These are phyloP conservation scores for Graphium sp. DNA, from an alignment of 2,329 filamentous ascomycete species.

Conservation along the genomic window DNA sequence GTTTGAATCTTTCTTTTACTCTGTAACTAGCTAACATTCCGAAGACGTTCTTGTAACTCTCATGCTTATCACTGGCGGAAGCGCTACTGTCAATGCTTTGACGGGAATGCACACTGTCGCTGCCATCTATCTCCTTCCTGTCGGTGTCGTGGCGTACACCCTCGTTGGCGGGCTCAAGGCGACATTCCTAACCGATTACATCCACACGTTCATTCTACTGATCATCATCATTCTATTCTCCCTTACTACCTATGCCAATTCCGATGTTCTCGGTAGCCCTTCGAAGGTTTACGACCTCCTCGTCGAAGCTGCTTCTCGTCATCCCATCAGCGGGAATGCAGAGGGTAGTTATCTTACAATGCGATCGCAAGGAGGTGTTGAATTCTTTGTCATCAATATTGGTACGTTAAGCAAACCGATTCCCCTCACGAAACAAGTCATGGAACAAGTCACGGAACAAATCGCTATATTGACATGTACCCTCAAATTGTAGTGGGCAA, in stretches of 20 bases:
- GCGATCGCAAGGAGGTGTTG: slow-evolving; percentile 61
- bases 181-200: slow-evolving; percentile 72
- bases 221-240: slow-evolving; percentile 78
- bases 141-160: slow-evolving; percentile 55
- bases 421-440: no score
- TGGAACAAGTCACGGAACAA: no score
- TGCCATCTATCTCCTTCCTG: slow-evolving; percentile 70
- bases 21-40: no score
- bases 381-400: slow-evolving; percentile 82
- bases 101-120: slow-evolving; percentile 45
- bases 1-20: no score
- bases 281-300: slow-evolving; percentile 64
- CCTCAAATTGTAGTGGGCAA: slow-evolving; percentile 57
- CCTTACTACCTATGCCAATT: slow-evolving; percentile 65
- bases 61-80: slow-evolving; percentile 73
- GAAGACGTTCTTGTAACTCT: slow-evolving; percentile 66
- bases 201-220: slow-evolving; percentile 72
- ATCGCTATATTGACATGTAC: no score
- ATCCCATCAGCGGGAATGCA: slow-evolving; percentile 67
- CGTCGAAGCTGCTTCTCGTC: slow-evolving; percentile 44
- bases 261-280: slow-evolving; percentile 56
- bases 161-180: slow-evolving; percentile 68
- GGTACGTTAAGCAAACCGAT: slow-evolving; percentile 1
- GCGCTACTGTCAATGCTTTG: slow-evolving; percentile 32
- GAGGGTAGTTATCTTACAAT: slow-evolving; percentile 78